These are phyloP conservation scores for Blyttiomyces sp. DNA, from an alignment of 371 early-diverging fungal species.

Conservation along the genomic window DNA sequence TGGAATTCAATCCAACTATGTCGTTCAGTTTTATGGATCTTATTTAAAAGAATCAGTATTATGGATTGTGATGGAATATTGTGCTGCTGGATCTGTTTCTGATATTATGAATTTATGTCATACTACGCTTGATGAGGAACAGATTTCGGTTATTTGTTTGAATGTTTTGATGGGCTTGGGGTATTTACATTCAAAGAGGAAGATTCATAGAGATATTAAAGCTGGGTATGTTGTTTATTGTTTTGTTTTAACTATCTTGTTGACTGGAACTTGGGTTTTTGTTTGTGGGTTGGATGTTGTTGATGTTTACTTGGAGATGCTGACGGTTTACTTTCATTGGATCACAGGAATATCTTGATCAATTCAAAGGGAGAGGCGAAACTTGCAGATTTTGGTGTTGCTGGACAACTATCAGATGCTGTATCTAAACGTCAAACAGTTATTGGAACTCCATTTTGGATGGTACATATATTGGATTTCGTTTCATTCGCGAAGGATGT, in stretches of 20 bases:
- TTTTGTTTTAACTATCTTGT: neutral
- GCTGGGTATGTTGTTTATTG: slow-evolving; percentile 49
- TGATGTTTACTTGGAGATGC: neutral
- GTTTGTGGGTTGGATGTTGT: neutral
- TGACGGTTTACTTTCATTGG: neutral
- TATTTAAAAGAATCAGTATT: slow-evolving; percentile 39
- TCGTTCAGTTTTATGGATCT: slow-evolving; percentile 44
- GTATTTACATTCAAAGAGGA: slow-evolving; percentile 61
- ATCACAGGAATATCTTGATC: slow-evolving; percentile 64
- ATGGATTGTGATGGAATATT: slow-evolving; percentile 62
- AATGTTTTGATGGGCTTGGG: slow-evolving; percentile 52
- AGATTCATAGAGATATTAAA: slow-evolving; percentile 82
- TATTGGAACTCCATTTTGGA: slow-evolving; percentile 62
- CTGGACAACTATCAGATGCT: slow-evolving; percentile 57
- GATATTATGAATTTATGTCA: slow-evolving; percentile 54
- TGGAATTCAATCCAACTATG: slow-evolving; percentile 31
- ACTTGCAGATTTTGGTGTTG: slow-evolving; percentile 68
- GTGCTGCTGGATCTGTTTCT: slow-evolving; percentile 56
- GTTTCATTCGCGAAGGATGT: slow-evolving; percentile 5
- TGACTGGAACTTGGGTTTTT: no score
- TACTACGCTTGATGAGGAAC: slow-evolving; percentile 46
- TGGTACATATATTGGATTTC: slow-evolving; percentile 27
- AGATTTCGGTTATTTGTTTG: slow-evolving; percentile 52
- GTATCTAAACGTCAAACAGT: slow-evolving; percentile 59
- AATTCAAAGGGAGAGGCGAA: slow-evolving; percentile 65